phyloP scores from a whole-genome alignment of 345 rosid species.

The Linum trigynum region DNA sequence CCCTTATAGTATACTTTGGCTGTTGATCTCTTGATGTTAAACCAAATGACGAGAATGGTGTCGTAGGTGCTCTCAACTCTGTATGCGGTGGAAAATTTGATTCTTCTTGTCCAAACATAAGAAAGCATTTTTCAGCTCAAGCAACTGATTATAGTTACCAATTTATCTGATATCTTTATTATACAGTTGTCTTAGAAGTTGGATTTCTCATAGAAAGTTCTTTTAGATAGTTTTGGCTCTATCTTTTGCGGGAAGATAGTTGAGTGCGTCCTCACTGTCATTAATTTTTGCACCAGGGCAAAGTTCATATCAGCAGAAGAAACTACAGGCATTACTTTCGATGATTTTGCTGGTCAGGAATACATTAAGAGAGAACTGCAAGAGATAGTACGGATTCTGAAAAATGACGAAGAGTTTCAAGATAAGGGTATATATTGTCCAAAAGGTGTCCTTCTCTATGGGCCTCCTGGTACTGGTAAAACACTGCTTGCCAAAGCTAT shows the following conservation, averaged over 20 bases:
- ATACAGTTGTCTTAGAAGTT: slow-evolving; percentile 2
- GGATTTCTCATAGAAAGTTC: neutral
- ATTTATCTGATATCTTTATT: neutral
- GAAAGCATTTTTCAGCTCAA: neutral
- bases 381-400: slow-evolving; percentile 80
- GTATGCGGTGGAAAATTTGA: neutral
- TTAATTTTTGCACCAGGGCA: slow-evolving; percentile 40
- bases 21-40: neutral
- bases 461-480: slow-evolving; percentile 98
- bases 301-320: slow-evolving; percentile 97
- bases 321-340: slow-evolving; percentile 85
- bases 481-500: slow-evolving; percentile 95
- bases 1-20: neutral
- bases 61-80: neutral
- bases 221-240: neutral
- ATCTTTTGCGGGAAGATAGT: slow-evolving; percentile 1
- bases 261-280: slow-evolving; percentile 3
- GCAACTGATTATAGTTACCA: neutral
- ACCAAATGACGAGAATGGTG: neutral
- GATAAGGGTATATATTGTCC: slow-evolving; percentile 93
- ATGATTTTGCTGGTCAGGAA: slow-evolving; percentile 98
- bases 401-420: slow-evolving; percentile 87
- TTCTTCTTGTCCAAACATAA: neutral
- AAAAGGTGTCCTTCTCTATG: slow-evolving; percentile 93
- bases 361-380: slow-evolving; percentile 85